phyloP scores from a whole-genome alignment of 2,329 filamentous ascomycete species.

The Aspergillus costaricaensis region DNA sequence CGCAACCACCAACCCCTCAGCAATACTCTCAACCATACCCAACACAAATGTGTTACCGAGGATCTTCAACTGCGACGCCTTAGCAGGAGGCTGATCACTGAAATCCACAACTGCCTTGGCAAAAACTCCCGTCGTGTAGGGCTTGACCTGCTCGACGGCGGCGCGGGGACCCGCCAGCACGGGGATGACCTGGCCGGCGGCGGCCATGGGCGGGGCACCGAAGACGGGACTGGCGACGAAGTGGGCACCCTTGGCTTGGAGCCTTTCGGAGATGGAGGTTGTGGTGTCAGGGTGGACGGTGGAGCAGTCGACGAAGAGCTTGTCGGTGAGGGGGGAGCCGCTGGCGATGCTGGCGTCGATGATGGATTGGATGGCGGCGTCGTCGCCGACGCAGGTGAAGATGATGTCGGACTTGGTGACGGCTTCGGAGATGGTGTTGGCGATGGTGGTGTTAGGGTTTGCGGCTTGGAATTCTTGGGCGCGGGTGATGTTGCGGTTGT shows the following conservation, averaged over 20 bases:
- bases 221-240: constrained; percentile 5
- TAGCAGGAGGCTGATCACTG: background rate
- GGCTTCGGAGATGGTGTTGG: background rate
- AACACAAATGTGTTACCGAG: constrained; percentile 5
- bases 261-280: background rate
- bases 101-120: background rate
- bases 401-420: constrained; percentile 3
- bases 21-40: background rate
- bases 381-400: constrained; percentile 3
- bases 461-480: background rate
- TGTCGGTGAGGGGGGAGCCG: background rate
- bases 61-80: background rate
- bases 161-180: background rate
- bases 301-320: constrained; percentile 5
- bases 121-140: background rate
- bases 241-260: background rate
- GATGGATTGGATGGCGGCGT: constrained; percentile 1
- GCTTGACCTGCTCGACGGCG: background rate
- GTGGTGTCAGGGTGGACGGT: constrained; percentile 3
- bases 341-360: constrained; percentile 1
- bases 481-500: background rate
- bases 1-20: constrained; percentile 1
- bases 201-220: background rate
- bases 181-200: constrained; percentile 1
- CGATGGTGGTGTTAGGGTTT: background rate